Evolutionary conservation across 129 eudicot genomes (phyloP).

Genomic region (Lactuca saligna): DNA sequence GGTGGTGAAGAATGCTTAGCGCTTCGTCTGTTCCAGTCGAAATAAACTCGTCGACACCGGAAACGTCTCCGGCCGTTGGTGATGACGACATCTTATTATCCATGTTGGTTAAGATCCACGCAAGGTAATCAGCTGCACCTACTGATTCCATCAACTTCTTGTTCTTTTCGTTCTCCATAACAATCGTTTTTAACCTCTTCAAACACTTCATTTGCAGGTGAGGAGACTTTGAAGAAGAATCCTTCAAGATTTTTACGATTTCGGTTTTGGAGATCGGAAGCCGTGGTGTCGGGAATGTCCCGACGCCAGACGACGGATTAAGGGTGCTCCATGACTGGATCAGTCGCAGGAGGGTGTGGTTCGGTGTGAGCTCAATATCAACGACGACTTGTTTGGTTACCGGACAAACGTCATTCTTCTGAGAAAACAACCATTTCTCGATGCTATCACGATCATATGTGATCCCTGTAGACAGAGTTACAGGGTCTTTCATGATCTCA

Average conservation of each 20-base stretch:
- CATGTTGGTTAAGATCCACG: constrained; percentile 2
- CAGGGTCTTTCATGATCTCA: constrained; percentile 39
- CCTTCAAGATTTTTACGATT: constrained; percentile 13
- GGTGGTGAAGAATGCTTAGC: constrained; percentile 22
- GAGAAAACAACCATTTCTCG: constrained; percentile 28
- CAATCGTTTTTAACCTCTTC: constrained; percentile 3
- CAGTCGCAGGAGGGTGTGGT: constrained; percentile 36
- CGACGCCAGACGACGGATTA: constrained; percentile 24
- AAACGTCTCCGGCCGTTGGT: background rate
- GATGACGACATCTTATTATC: background rate
- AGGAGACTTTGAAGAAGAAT: constrained; percentile 7
- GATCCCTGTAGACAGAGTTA: constrained; percentile 34
- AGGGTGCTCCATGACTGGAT: constrained; percentile 40
- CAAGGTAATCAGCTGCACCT: constrained; percentile 24
- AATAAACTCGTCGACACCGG: constrained; percentile 7
- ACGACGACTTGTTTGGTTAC: constrained; percentile 27
- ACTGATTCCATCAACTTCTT: constrained; percentile 30
- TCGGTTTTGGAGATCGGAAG: constrained; percentile 14
- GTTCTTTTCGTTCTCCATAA: constrained; percentile 16
- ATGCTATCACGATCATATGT: constrained; percentile 36
- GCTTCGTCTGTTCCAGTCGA: constrained; percentile 16
- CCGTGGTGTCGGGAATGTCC: constrained; percentile 18
- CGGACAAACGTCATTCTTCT: constrained; percentile 24
- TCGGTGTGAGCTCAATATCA: constrained; percentile 28
- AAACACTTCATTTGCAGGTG: constrained; percentile 16